A percentile compares a stretch with the other conserved stretches of the same genome.
Conservation (phyloP, 2,329 filamentous ascomycete species). For the Xylaria hypoxylon region DNA sequence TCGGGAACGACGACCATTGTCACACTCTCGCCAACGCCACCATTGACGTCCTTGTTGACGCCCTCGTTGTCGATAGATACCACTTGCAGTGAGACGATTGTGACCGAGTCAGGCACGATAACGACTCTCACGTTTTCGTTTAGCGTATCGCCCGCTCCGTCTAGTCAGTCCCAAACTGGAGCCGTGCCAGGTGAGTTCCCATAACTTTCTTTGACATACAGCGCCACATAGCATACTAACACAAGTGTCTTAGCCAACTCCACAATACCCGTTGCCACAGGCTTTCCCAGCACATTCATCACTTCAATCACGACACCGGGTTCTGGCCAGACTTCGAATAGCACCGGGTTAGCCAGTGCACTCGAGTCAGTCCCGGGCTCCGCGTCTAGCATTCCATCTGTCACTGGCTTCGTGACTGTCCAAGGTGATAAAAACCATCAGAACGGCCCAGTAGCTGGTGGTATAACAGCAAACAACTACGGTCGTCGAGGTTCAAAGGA, state of each 20-base stretch:
- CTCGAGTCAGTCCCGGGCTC: slow-evolving; percentile 16
- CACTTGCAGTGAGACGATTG: slow-evolving; percentile 35
- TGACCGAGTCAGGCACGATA: slow-evolving; percentile 33
- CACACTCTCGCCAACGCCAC: slow-evolving; percentile 18
- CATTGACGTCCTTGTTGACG: neutral
- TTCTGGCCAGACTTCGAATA: slow-evolving; percentile 30
- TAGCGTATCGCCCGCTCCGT: slow-evolving; percentile 22
- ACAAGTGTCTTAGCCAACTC: slow-evolving; percentile 35
- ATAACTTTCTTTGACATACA: neutral
- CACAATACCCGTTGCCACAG: slow-evolving; percentile 29
- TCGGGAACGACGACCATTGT: slow-evolving; percentile 36
- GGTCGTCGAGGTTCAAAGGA: slow-evolving; percentile 25
- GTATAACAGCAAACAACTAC: slow-evolving; percentile 12
- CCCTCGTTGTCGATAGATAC: slow-evolving; percentile 20
- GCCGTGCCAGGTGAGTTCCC: slow-evolving; percentile 38
- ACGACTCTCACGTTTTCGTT: slow-evolving; percentile 29
- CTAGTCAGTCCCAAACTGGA: slow-evolving; percentile 27
- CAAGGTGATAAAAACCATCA: slow-evolving; percentile 9
- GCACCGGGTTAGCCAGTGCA: slow-evolving; percentile 9
- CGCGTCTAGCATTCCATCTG: slow-evolving; percentile 26
- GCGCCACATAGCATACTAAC: slow-evolving; percentile 29
- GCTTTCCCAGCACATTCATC: slow-evolving; percentile 44
- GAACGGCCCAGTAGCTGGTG: neutral
- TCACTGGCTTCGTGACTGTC: slow-evolving; percentile 12
- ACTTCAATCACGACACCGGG: slow-evolving; percentile 43